Percentiles rank a stretch among this genome's conserved stretches.
These are phyloP conservation scores for Dendrobium huoshanense DNA, from an alignment of 106 monocot species.

Conservation along the genomic window DNA sequence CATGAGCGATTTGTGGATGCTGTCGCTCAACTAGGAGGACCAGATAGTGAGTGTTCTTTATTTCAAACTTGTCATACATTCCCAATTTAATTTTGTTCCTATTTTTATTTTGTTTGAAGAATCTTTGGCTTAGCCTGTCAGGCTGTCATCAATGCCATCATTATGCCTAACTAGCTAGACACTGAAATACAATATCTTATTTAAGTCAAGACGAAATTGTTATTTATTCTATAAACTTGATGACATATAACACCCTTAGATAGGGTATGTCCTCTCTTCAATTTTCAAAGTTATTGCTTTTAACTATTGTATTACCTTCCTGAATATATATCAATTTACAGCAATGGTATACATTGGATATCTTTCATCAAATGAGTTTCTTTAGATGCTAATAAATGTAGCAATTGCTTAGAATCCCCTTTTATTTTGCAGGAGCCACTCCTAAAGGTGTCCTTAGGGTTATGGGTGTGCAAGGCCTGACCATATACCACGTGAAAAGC, in stretches of 20 bases:
- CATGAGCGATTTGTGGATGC: constrained; percentile 74
- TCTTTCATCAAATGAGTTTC: too few species aligned
- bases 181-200: neutral
- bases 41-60: constrained; percentile 43
- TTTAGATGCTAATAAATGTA: neutral
- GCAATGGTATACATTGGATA: too few species aligned
- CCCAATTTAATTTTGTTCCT: neutral
- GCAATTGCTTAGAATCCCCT: neutral
- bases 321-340: neutral
- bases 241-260: neutral
- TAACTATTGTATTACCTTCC: neutral
- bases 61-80: constrained; percentile 1
- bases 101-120: neutral
- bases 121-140: neutral
- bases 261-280: neutral
- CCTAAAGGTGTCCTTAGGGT: constrained; percentile 90
- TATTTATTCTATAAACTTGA: neutral
- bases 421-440: constrained; percentile 70
- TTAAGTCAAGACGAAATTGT: neutral
- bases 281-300: neutral
- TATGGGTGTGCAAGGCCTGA: constrained; percentile 86
- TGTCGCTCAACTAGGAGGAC: constrained; percentile 56
- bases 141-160: neutral
- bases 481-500: constrained; percentile 99
- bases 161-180: neutral